Evolutionary conservation across 2,329 filamentous ascomycete genomes (phyloP).

Genomic region (Acrocalymma vagum): DNA sequence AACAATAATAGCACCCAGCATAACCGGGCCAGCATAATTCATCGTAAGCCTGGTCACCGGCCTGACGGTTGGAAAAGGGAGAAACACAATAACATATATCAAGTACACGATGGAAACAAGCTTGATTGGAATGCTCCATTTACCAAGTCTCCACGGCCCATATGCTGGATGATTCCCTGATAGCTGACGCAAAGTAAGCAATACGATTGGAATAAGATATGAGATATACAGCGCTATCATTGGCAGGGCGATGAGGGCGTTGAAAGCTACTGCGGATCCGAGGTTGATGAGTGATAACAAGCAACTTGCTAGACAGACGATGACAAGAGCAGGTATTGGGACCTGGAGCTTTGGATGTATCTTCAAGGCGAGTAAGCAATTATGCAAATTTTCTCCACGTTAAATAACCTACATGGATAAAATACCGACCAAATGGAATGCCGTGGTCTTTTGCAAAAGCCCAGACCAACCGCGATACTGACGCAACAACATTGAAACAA

Average conservation of each 20-base stretch:
- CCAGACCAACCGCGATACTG: slow-evolving; percentile 30
- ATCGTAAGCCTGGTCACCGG: slow-evolving; percentile 23
- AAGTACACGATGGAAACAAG: slow-evolving; percentile 40
- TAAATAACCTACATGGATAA: slow-evolving; percentile 20
- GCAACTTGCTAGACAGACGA: slow-evolving; percentile 37
- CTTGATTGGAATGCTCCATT: slow-evolving; percentile 45
- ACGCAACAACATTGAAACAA: slow-evolving; percentile 39
- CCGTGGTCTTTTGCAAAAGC: slow-evolving; percentile 36
- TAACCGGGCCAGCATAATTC: slow-evolving; percentile 24
- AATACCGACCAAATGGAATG: slow-evolving; percentile 23
- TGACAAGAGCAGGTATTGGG: slow-evolving; percentile 25
- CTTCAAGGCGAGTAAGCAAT: slow-evolving; percentile 11
- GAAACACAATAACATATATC: slow-evolving; percentile 45
- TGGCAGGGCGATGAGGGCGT: slow-evolving; percentile 44
- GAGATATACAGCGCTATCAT: slow-evolving; percentile 31
- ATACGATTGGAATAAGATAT: slow-evolving; percentile 33
- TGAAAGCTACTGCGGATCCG: slow-evolving; percentile 48
- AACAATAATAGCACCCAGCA: slow-evolving; percentile 18
- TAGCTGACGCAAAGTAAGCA: slow-evolving; percentile 27
- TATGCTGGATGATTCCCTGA: slow-evolving; percentile 14
- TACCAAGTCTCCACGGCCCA: slow-evolving; percentile 43
- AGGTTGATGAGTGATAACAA: slow-evolving; percentile 52
- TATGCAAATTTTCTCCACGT: neutral
- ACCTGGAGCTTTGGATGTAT: slow-evolving; percentile 26
- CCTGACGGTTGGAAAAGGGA: slow-evolving; percentile 34